Evolutionary conservation across 495 filamentous ascomycete species (phyloP).

Genomic region (Lentithecium fluviatile): DNA sequence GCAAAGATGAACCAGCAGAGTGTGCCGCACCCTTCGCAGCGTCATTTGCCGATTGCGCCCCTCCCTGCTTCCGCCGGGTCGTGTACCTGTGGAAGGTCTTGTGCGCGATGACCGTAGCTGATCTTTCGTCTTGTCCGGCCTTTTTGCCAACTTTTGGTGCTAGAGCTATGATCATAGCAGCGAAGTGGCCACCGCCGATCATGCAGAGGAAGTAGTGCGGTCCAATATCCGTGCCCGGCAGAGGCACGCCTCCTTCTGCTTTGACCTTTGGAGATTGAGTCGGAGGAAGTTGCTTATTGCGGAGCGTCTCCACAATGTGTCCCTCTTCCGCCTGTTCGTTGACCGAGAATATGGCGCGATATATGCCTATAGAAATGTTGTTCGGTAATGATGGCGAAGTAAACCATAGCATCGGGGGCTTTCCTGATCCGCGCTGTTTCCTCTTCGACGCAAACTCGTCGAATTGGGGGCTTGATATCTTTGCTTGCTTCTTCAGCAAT

Average conservation of each 20-base stretch:
- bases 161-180: constrained; percentile 89
- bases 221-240: constrained; percentile 54
- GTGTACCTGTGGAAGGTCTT: constrained; percentile 99
- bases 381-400: constrained; percentile 68
- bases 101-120: constrained; percentile 84
- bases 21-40: constrained; percentile 86
- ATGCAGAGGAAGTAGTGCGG: constrained; percentile 95
- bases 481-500: constrained; percentile 80
- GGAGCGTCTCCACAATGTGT: constrained; percentile 62
- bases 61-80: constrained; percentile 92
- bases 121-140: constrained; percentile 69
- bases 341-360: constrained; percentile 75
- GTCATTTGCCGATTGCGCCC: constrained; percentile 89
- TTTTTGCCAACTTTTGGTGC: constrained; percentile 74
- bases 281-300: constrained; percentile 71
- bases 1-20: constrained; percentile 84
- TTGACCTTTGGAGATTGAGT: constrained; percentile 48
- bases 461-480: constrained; percentile 57
- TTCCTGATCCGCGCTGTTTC: constrained; percentile 58
- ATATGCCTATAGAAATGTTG: constrained; percentile 80
- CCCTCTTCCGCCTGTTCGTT: constrained; percentile 65
- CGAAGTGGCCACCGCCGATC: constrained; percentile 97
- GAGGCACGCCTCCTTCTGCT: constrained; percentile 50
- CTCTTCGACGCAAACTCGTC: constrained; percentile 46
- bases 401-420: constrained; percentile 82